Percentiles rank a stretch among this genome's conserved stretches.
Conservation (phyloP, 2,329 filamentous ascomycete genomes). For the Penicillium nordicum region DNA sequence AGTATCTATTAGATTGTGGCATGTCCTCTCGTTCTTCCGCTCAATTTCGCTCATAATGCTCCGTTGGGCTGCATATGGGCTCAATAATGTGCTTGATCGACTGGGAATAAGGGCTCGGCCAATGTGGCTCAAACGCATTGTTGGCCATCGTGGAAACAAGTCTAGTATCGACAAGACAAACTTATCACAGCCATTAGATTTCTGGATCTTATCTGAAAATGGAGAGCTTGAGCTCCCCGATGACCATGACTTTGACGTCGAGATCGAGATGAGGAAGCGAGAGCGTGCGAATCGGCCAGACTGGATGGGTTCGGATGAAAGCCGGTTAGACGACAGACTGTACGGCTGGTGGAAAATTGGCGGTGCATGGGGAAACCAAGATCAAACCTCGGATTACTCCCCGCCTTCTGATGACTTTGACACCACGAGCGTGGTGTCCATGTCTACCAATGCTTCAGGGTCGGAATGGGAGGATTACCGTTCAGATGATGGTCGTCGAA, state of each 20-base stretch:
- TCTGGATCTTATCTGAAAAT: constrained; percentile 53
- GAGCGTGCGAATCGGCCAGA: constrained; percentile 45
- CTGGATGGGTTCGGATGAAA: constrained; percentile 54
- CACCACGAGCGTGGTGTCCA: constrained; percentile 75
- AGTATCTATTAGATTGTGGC: constrained; percentile 70
- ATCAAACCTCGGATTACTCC: constrained; percentile 74
- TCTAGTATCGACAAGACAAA: constrained; percentile 12
- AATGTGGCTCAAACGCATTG: constrained; percentile 54
- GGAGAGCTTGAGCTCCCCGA: constrained; percentile 56
- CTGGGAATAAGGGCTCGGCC: constrained; percentile 63
- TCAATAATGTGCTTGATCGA: constrained; percentile 54
- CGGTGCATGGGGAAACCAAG: constrained; percentile 79
- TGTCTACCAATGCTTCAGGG: constrained; percentile 51
- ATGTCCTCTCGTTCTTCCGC: constrained; percentile 70
- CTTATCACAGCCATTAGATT: constrained; percentile 42
- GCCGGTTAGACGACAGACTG: constrained; percentile 66
- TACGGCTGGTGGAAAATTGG: constrained; percentile 83
- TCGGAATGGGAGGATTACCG: constrained; percentile 50
- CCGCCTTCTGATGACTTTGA: constrained; percentile 62
- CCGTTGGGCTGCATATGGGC: constrained; percentile 55
- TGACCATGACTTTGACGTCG: constrained; percentile 71
- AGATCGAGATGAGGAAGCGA: constrained; percentile 69
- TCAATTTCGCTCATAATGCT: constrained; percentile 67
- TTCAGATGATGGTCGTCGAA: constrained; percentile 54
- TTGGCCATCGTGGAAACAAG: constrained; percentile 28